Evolutionary conservation across 192 early-diverging fungal species (phyloP).

Genomic region (Gigaspora rosea): DNA sequence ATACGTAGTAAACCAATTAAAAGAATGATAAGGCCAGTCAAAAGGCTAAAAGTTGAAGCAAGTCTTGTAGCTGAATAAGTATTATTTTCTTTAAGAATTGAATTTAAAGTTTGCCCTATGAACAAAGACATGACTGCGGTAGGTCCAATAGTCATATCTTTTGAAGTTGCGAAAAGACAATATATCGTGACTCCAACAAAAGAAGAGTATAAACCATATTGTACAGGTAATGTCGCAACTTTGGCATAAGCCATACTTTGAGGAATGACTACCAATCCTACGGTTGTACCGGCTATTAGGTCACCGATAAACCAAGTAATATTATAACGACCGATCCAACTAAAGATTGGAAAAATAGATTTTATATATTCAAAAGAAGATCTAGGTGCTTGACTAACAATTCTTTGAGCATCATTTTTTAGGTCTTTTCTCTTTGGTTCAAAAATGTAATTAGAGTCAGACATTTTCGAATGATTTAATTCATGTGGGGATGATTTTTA

Average conservation of each 20-base stretch:
- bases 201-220: constrained; percentile 78
- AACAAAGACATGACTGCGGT: constrained; percentile 41
- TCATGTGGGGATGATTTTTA: no score
- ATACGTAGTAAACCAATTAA: constrained; percentile 78
- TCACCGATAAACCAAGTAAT: constrained; percentile 53
- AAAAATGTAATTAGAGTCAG: no score
- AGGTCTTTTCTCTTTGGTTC: not conserved
- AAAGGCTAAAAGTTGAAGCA: constrained; percentile 63
- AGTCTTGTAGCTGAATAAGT: constrained; percentile 30
- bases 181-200: constrained; percentile 66
- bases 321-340: constrained; percentile 35
- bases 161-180: constrained; percentile 74
- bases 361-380: not conserved
- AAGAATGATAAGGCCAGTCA: constrained; percentile 72
- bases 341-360: constrained; percentile 24
- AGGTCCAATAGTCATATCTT: constrained; percentile 73
- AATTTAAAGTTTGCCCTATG: not conserved
- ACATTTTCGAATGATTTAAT: no score
- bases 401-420: not conserved
- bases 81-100: not conserved
- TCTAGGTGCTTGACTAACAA: not conserved
- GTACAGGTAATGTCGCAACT: constrained; percentile 62
- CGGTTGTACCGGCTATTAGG: constrained; percentile 73
- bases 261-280: constrained; percentile 74
- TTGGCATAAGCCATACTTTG: constrained; percentile 75